A percentile compares a stretch with the other conserved stretches of the same genome.
phyloP scores from a whole-genome alignment of 192 early-diverging fungal species.

The Entomortierella parvispora region DNA sequence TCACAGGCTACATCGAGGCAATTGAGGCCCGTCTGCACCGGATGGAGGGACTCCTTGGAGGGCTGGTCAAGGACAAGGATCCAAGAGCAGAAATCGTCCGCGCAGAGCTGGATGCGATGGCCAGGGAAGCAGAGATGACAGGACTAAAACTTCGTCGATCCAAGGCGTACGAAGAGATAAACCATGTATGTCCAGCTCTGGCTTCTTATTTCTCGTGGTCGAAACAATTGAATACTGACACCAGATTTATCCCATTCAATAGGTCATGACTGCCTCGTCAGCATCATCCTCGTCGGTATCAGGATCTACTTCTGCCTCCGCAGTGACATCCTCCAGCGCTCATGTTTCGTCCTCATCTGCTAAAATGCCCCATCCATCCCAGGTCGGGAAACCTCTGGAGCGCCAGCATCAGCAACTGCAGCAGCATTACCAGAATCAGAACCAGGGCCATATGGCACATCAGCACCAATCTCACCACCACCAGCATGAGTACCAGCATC shows the following conservation, averaged over 20 bases:
- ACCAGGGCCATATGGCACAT: neutral
- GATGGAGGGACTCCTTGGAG: conserved; percentile 72
- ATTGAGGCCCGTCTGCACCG: conserved; percentile 80
- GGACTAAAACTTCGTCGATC: conserved; percentile 48
- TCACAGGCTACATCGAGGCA: conserved; percentile 86
- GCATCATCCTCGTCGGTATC: neutral
- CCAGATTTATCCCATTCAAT: neutral
- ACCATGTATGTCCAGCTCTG: conserved; percentile 13
- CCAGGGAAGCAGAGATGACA: conserved; percentile 51
- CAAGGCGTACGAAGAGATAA: conserved; percentile 47
- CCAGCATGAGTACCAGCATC: neutral
- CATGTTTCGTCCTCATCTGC: neutral
- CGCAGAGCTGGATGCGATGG: conserved; percentile 54
- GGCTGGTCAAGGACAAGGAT: conserved; percentile 63
- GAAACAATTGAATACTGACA: no score
- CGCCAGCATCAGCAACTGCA: conserved; percentile 1
- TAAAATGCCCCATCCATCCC: neutral
- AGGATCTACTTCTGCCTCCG: neutral
- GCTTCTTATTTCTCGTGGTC: neutral
- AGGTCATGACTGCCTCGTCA: conserved; percentile 8
- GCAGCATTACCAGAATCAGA: neutral
- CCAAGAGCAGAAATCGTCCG: conserved; percentile 54
- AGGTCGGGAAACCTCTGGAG: neutral
- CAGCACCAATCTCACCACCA: neutral
- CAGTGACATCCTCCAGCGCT: neutral